A percentile compares a stretch with the other conserved stretches of the same genome.
phyloP scores from a whole-genome alignment of 768 basidiomycete species.

The Lactarius hatsudake region DNA sequence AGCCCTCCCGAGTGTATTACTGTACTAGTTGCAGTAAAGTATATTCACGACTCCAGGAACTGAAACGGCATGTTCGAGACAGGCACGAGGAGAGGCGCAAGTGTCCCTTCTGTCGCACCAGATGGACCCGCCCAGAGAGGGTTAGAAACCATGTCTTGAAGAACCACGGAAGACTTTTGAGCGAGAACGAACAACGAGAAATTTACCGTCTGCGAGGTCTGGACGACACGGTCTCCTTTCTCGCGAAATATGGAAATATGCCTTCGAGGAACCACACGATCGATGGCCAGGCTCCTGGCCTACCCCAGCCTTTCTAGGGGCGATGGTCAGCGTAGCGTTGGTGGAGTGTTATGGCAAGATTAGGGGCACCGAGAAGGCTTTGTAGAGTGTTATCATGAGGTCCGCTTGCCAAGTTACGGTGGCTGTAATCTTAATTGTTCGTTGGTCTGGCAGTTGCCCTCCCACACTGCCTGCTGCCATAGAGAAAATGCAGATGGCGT shows the following conservation, averaged over 20 bases:
- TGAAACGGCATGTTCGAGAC: neutral
- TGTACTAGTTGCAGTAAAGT: neutral
- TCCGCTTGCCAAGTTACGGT: neutral
- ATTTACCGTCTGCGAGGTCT: neutral
- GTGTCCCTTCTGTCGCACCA: constrained; percentile 5
- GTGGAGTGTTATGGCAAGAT: neutral
- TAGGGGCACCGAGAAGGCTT: neutral
- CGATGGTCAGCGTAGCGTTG: neutral
- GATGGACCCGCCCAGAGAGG: constrained; percentile 5
- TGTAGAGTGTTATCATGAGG: neutral
- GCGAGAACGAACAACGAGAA: neutral
- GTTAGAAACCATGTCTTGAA: neutral
- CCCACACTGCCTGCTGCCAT: neutral
- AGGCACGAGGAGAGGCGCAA: neutral
- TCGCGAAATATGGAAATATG: neutral
- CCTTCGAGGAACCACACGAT: neutral
- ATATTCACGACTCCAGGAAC: constrained; percentile 4
- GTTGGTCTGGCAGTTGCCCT: neutral
- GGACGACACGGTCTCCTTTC: neutral
- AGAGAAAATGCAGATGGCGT: neutral
- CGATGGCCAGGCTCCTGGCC: neutral
- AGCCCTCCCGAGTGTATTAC: neutral
- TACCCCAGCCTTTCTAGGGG: neutral
- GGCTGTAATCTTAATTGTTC: neutral
- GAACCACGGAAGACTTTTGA: neutral